phyloP scores from a whole-genome alignment of 2,329 filamentous ascomycete species.

The Penicillium paneum region DNA sequence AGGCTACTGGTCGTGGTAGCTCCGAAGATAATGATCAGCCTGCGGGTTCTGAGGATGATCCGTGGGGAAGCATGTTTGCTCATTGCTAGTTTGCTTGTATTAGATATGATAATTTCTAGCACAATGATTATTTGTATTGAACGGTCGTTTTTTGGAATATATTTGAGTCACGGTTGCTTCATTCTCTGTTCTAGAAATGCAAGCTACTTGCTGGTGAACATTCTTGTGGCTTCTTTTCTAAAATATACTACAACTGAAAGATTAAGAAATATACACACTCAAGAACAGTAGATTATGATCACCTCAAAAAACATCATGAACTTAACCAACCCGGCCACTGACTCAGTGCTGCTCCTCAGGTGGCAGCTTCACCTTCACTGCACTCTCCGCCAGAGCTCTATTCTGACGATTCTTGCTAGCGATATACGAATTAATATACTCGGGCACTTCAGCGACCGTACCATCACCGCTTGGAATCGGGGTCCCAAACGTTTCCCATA shows the following conservation, averaged over 20 bases:
- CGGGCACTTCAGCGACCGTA: constrained; percentile 56
- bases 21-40: neutral
- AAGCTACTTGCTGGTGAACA: neutral
- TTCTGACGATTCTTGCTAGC: constrained; percentile 48
- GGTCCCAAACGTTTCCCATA: constrained; percentile 62
- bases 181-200: neutral
- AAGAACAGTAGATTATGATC: neutral
- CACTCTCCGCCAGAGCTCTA: constrained; percentile 40
- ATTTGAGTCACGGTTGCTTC: neutral
- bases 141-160: too few species aligned
- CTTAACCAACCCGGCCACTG: neutral
- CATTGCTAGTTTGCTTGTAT: neutral
- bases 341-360: constrained; percentile 30
- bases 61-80: neutral
- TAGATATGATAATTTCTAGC: neutral
- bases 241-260: neutral
- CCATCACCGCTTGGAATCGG: constrained; percentile 62
- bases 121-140: too few species aligned
- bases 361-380: constrained; percentile 29
- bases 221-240: neutral
- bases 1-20: neutral
- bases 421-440: constrained; percentile 58
- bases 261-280: neutral
- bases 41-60: neutral
- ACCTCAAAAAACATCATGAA: neutral